Evolutionary conservation across 306 rosid genomes (phyloP).

Genomic region (Acacia acuminata): DNA sequence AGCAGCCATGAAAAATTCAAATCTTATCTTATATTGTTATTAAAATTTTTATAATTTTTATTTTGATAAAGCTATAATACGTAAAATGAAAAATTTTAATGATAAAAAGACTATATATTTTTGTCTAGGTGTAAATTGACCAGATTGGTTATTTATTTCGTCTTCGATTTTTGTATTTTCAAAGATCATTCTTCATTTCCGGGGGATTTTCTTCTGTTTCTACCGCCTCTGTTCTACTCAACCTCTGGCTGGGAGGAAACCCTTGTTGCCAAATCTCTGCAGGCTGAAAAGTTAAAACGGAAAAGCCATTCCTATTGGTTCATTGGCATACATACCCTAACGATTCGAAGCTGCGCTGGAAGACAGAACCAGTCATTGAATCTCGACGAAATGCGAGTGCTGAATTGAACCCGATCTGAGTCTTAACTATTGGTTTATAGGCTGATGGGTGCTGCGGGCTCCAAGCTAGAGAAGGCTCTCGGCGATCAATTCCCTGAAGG

Average conservation of each 20-base stretch:
- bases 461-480: conserved; percentile 98
- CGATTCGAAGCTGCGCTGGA: conserved; percentile 27
- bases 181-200: background rate
- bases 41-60: no score
- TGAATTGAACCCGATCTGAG: conserved; percentile 65
- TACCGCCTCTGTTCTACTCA: conserved; percentile 21
- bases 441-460: conserved; percentile 95
- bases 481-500: conserved; percentile 99
- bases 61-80: no score
- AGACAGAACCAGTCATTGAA: background rate
- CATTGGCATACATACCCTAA: conserved; percentile 37
- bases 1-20: background rate
- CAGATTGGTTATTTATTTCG: background rate
- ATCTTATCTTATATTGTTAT: background rate
- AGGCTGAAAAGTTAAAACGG: background rate
- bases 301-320: conserved; percentile 1
- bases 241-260: conserved; percentile 32
- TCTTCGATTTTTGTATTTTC: background rate
- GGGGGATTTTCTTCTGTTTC: background rate
- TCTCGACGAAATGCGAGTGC: conserved; percentile 34
- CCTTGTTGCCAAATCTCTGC: conserved; percentile 28
- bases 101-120: background rate
- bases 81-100: background rate
- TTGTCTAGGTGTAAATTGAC: background rate
- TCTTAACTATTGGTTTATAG: conserved; percentile 41